Conservation (phyloP, 31 red algal genomes). For the Endocladia muricata region DNA sequence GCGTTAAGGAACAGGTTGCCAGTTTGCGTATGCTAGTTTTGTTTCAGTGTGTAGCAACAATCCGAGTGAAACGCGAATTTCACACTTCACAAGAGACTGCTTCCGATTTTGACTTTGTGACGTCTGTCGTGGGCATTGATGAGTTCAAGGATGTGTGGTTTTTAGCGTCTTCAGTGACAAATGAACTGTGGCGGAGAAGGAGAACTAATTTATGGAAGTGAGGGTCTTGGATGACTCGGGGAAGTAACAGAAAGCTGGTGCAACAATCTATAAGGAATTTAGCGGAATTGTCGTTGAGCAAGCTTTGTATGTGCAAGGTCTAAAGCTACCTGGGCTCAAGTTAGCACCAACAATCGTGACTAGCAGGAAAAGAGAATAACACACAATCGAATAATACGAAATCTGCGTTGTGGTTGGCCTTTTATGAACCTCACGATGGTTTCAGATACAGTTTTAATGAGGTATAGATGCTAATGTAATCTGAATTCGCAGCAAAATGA, state of each 20-base stretch:
- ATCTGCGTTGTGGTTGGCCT: background rate
- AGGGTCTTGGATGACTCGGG: background rate
- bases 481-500: background rate
- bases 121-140: background rate
- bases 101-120: background rate
- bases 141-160: background rate
- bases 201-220: slow-evolving; percentile 2
- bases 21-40: too few relatives aligned
- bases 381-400: background rate
- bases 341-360: background rate
- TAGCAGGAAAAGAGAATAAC: background rate
- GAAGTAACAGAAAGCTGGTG: background rate
- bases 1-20: too few relatives aligned
- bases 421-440: background rate
- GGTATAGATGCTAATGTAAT: background rate
- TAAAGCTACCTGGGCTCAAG: background rate
- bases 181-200: slow-evolving; percentile 5
- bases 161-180: background rate
- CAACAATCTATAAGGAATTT: slow-evolving; percentile 11
- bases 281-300: background rate
- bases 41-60: background rate
- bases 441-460: slow-evolving; percentile 12
- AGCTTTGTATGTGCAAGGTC: background rate
- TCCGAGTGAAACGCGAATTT: slow-evolving; percentile 19
- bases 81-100: background rate